These are phyloP conservation scores for Rhizopogon parksii DNA, from an alignment of 1,284 basidiomycete species.

Conservation along the genomic window DNA sequence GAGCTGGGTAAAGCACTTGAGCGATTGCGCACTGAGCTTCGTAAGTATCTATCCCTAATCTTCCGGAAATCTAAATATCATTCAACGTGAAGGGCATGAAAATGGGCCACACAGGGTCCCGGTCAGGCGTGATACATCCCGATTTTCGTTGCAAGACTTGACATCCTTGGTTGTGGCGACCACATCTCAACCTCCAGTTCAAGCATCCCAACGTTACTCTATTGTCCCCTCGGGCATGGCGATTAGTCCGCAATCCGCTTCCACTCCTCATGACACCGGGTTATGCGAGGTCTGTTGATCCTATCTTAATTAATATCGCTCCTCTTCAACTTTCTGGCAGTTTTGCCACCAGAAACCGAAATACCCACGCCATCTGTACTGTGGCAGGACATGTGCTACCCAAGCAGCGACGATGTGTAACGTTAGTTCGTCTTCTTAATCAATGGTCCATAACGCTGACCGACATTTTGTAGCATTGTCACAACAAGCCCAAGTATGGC, in stretches of 20 bases:
- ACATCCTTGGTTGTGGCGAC: constrained; percentile 15
- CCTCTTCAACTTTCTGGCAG: constrained; percentile 26
- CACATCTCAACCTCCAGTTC: constrained; percentile 3
- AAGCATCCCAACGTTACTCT: constrained; percentile 6
- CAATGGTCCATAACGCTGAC: constrained; percentile 1
- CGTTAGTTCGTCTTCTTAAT: constrained; percentile 15
- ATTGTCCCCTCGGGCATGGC: constrained; percentile 2
- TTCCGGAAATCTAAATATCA: constrained; percentile 11
- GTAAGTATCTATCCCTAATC: constrained; percentile 13
- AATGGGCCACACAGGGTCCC: constrained; percentile 22
- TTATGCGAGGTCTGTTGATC: constrained; percentile 27
- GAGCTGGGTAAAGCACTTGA: constrained; percentile 66
- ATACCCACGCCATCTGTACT: constrained; percentile 45
- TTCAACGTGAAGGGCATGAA: constrained; percentile 16
- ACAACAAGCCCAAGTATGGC: constrained; percentile 26
- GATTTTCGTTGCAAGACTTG: constrained; percentile 28
- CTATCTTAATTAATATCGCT: background rate
- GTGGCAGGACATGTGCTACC: constrained; percentile 54
- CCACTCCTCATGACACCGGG: constrained; percentile 14
- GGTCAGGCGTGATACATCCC: constrained; percentile 23
- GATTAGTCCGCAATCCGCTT: constrained; percentile 2
- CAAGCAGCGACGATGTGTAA: constrained; percentile 33
- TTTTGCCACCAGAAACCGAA: constrained; percentile 52
- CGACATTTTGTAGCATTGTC: constrained; percentile 22
- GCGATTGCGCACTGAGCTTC: constrained; percentile 46